These are phyloP conservation scores for Stipa capillata DNA, from an alignment of 176 grass and related monocot species.

Conservation along the genomic window DNA sequence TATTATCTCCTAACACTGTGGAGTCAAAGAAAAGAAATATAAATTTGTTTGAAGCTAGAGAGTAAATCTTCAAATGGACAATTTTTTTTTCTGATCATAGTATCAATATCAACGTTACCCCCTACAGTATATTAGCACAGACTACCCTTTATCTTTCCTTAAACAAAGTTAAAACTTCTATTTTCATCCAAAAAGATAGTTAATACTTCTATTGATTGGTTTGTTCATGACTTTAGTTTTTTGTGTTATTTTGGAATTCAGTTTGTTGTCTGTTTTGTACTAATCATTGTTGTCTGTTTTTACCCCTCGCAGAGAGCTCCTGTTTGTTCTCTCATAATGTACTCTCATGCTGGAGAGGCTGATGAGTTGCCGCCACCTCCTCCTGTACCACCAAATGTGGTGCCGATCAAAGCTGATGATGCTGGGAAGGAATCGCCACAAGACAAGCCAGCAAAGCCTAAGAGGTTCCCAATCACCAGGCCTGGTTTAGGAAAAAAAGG, in stretches of 20 bases:
- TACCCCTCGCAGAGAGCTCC: background rate
- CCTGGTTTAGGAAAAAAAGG: slow-evolving; percentile 54
- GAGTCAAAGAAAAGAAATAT: no score
- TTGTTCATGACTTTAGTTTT: background rate
- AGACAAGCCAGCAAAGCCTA: slow-evolving; percentile 22
- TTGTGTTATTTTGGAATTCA: no score
- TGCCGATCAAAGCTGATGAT: slow-evolving; percentile 26
- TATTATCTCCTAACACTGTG: no score
- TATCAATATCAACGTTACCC: no score
- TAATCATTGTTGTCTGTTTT: background rate
- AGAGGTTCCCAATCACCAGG: slow-evolving; percentile 40
- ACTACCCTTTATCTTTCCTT: no score
- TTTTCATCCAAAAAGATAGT: no score
- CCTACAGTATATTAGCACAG: no score
- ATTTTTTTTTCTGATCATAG: no score
- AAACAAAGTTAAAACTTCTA: no score
- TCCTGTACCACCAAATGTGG: slow-evolving; percentile 35
- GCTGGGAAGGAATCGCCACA: background rate
- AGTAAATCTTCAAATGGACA: no score
- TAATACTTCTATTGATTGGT: background rate
- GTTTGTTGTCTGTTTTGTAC: no score
- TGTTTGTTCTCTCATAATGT: slow-evolving; percentile 26
- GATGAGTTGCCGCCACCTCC: slow-evolving; percentile 51
- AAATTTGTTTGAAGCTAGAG: no score
- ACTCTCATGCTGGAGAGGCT: background rate